A percentile compares a stretch with the other conserved stretches of the same genome.
Evolutionary conservation across 2,329 filamentous ascomycete genomes (phyloP).

Genomic region (Exophiala oligosperma): DNA sequence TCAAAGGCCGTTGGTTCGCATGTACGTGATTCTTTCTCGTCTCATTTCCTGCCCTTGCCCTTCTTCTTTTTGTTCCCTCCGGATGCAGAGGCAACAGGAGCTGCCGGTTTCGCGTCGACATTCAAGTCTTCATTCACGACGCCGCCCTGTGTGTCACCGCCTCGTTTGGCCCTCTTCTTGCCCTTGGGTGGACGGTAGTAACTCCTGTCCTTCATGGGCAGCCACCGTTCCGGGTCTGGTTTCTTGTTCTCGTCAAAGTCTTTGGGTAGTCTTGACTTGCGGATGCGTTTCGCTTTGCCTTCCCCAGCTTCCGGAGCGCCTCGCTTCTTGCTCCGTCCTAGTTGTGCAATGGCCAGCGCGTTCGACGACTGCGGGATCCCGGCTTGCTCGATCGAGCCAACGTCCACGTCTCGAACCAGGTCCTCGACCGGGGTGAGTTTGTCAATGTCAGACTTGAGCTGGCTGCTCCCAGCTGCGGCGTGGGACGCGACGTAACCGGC

Average conservation of each 20-base stretch:
- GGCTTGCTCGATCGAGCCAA: slow-evolving; percentile 45
- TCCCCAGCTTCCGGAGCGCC: slow-evolving; percentile 35
- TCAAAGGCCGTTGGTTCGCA: neutral
- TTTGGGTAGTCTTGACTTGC: slow-evolving; percentile 49
- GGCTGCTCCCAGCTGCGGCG: slow-evolving; percentile 57
- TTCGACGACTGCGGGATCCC: slow-evolving; percentile 41
- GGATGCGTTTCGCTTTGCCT: slow-evolving; percentile 43
- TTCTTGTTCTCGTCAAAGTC: slow-evolving; percentile 65
- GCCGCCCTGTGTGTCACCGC: slow-evolving; percentile 78
- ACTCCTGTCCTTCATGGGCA: slow-evolving; percentile 85
- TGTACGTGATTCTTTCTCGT: neutral
- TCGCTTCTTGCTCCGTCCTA: slow-evolving; percentile 41
- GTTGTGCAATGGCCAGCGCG: slow-evolving; percentile 30
- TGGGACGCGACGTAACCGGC: slow-evolving; percentile 86
- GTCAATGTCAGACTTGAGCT: slow-evolving; percentile 38
- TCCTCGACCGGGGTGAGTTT: slow-evolving; percentile 42
- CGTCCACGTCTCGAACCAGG: slow-evolving; percentile 44
- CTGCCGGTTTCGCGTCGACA: slow-evolving; percentile 46
- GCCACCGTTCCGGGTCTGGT: slow-evolving; percentile 87
- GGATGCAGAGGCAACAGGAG: slow-evolving; percentile 34
- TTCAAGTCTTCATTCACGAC: slow-evolving; percentile 69
- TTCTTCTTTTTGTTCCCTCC: slow-evolving; percentile 51
- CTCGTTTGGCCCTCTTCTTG: slow-evolving; percentile 85
- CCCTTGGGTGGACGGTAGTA: slow-evolving; percentile 81
- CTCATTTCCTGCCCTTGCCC: slow-evolving; percentile 49